Evolutionary conservation across 75 land plant species (phyloP).

Genomic region (Gnetum montanum): DNA sequence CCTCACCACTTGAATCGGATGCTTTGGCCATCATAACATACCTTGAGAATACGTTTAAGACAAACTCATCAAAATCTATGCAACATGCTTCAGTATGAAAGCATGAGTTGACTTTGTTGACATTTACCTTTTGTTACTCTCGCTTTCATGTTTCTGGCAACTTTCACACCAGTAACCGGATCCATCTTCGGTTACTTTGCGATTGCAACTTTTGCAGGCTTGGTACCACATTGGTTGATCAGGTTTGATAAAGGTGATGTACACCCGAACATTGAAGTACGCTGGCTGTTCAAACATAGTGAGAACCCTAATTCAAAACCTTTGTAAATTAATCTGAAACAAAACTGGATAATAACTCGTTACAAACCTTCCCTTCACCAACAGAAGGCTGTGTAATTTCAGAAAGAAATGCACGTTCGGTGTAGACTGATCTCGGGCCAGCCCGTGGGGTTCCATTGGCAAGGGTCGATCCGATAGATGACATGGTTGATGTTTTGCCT

Average conservation of each 20-base stretch:
- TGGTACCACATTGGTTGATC: slow-evolving; percentile 98
- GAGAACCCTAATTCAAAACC: not conserved
- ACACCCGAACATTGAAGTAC: slow-evolving; percentile 69
- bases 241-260: slow-evolving; percentile 78
- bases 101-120: too few relatives aligned
- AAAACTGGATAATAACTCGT: not conserved
- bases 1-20: slow-evolving; percentile 74
- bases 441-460: slow-evolving; percentile 22
- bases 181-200: slow-evolving; percentile 78
- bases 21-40: slow-evolving; percentile 76
- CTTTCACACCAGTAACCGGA: slow-evolving; percentile 93
- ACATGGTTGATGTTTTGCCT: slow-evolving; percentile 57
- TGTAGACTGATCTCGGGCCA: slow-evolving; percentile 46
- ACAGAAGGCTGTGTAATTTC: slow-evolving; percentile 55
- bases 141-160: slow-evolving; percentile 69
- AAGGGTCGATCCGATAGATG: slow-evolving; percentile 57
- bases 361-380: slow-evolving; percentile 84
- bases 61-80: too few relatives aligned
- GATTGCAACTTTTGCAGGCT: slow-evolving; percentile 87
- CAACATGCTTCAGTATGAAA: too few relatives aligned
- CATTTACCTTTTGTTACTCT: slow-evolving; percentile 54
- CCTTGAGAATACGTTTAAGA: too few relatives aligned
- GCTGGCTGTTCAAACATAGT: slow-evolving; percentile 51
- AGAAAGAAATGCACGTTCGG: slow-evolving; percentile 66
- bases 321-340: too few relatives aligned